These are phyloP conservation scores for Fraxinus albicans DNA, from an alignment of 305 asterid species.

Conservation along the genomic window DNA sequence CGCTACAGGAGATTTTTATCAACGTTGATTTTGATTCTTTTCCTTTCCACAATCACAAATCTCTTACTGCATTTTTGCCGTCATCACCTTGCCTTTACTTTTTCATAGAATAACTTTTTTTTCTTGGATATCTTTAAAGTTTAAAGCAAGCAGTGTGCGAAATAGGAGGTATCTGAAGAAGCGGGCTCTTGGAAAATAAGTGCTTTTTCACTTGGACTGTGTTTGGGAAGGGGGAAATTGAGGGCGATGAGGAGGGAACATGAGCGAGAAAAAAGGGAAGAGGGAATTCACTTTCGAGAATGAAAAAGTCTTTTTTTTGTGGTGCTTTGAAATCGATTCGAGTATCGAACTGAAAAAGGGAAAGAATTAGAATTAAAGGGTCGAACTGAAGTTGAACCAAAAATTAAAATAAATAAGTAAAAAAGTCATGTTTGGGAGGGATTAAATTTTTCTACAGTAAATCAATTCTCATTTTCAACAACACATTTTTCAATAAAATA, in stretches of 20 bases:
- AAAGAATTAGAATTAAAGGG: background rate
- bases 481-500: too few relatives aligned
- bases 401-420: too few relatives aligned
- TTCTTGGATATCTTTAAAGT: background rate
- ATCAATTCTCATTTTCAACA: too few relatives aligned
- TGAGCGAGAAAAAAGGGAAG: background rate
- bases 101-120: background rate
- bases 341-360: background rate
- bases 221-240: background rate
- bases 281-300: background rate
- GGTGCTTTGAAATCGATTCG: background rate
- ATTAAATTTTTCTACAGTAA: too few relatives aligned
- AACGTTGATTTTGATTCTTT: background rate
- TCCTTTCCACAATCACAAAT: background rate
- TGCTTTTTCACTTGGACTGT: background rate
- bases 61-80: background rate
- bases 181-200: constrained; percentile 30
- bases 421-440: too few relatives aligned
- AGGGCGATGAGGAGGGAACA: background rate
- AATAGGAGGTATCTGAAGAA: constrained; percentile 43
- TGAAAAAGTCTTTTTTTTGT: background rate
- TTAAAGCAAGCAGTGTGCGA: constrained; percentile 30
- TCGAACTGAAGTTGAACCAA: background rate
- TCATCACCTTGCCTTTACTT: background rate
- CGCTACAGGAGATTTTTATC: background rate